Base-by-base conservation (phyloP, 1,284 basidiomycete species). In the Inonotus obliquus region DNA sequence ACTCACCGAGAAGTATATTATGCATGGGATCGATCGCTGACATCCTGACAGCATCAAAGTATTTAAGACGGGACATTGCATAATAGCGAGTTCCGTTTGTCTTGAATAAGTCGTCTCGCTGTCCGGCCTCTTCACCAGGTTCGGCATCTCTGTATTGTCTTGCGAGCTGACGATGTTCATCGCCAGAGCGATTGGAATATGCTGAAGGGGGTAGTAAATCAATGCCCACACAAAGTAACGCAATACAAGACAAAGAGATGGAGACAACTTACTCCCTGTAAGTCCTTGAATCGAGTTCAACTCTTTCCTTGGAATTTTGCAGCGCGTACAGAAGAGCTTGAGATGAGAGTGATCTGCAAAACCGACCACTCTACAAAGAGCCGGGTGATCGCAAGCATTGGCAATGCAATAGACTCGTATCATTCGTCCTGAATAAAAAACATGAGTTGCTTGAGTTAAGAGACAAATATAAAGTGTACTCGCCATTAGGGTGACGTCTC, bases 21-120 rank as follows among this genome's bases (percentile, higher is more conserved):
- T 67, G 65, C 65, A 67, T 67, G 2, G 63, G 51, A 44, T 65
- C 62, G 17, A 67, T 57, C 2, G 65, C 49, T 2, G 62, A 35
- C 61, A 63, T 62, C 5, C 14, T 35, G 7, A 56, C 29, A 2
- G 65, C 54, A 48, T 66, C 65, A 54, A 67, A 67, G 48, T 67
- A 65, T 0, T 41, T 38, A n/a, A 65, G 54, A 1, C 64, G 44
- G 11, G 56, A 38, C 10, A 65, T 35, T 23, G 49, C 63, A 37
- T 54, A 64, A 17, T 53, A 64, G 4, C 41, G 13, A 7, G 41
- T 14, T 3, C 5, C 41, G 13, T 44, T 5, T 44, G 14, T 44
- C 13, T 44, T 44, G 41, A 44, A 17, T 3, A 44, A 3, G 1
- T 44, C 41, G 1, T 44, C 41, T 6, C 13, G 41, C 13, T 44